Conservation (phyloP, 768 basidiomycete genomes). For the Arthromyces matolae region DNA sequence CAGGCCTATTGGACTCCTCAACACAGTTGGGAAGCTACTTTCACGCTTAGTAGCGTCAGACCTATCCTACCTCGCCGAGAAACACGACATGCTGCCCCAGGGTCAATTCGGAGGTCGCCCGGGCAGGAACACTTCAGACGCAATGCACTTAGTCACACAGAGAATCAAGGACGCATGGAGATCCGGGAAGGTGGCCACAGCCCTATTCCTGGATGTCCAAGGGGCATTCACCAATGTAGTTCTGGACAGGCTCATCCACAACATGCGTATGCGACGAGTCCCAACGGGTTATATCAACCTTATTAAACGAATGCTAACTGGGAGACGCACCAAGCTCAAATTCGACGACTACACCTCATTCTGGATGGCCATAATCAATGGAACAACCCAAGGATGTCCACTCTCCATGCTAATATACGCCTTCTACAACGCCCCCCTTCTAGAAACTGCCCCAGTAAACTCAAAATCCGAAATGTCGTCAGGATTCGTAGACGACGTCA, state of each 20-base stretch:
- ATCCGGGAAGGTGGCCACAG: constrained; percentile 26
- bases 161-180: constrained; percentile 28
- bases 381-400: too few species aligned
- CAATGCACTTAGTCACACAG: constrained; percentile 23
- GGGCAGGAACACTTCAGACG: constrained; percentile 34
- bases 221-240: constrained; percentile 41
- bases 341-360: constrained; percentile 24
- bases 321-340: background rate
- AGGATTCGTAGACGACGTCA: too few species aligned
- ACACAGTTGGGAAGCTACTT: too few species aligned
- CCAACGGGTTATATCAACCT: background rate
- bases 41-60: too few species aligned
- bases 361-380: constrained; percentile 7
- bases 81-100: too few species aligned
- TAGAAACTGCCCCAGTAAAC: too few species aligned
- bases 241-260: constrained; percentile 26
- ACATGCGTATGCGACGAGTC: constrained; percentile 19
- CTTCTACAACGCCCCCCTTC: too few species aligned
- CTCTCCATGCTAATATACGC: too few species aligned
- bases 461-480: too few species aligned
- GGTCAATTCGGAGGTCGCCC: constrained; percentile 38
- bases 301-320: background rate
- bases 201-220: constrained; percentile 40
- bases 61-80: constrained; percentile 8
- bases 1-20: constrained; percentile 33